phyloP scores from a whole-genome alignment of 73 alveolate species.

The Paraurostyla sp. region DNA sequence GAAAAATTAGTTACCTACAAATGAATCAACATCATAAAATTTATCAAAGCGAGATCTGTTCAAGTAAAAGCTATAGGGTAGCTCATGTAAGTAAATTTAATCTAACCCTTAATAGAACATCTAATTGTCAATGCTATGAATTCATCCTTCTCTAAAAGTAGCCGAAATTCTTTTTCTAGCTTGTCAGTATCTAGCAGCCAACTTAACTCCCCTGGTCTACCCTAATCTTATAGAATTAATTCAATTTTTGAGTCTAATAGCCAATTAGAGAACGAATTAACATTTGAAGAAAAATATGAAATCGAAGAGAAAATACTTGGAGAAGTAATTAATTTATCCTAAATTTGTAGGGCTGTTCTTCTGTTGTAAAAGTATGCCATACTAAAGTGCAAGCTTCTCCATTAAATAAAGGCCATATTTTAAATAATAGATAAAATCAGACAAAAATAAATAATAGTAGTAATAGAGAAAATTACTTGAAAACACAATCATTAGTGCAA shows the following conservation, averaged over 20 bases:
- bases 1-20: not conserved
- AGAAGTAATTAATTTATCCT: not conserved
- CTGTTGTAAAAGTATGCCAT: constrained; percentile 48
- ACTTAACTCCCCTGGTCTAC: constrained; percentile 30
- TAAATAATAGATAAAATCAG: not conserved
- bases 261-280: not conserved
- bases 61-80: not conserved
- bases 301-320: not conserved
- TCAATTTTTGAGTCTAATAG: not conserved
- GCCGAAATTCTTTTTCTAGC: constrained; percentile 28
- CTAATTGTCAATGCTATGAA: constrained; percentile 19
- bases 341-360: constrained; percentile 13
- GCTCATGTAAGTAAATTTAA: constrained; percentile 17
- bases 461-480: not conserved
- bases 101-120: not conserved
- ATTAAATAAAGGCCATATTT: not conserved
- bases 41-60: constrained; percentile 30
- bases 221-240: not conserved
- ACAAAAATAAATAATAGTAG: constrained; percentile 1
- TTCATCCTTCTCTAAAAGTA: constrained; percentile 16
- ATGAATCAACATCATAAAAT: not conserved
- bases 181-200: constrained; percentile 35
- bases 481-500: no score
- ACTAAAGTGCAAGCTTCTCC: not conserved
- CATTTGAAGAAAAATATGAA: constrained; percentile 39